A percentile compares a stretch with the other conserved stretches of the same genome.
Evolutionary conservation across 352 stramenopile genomes (phyloP).

Genomic region (Bremia lactucae): DNA sequence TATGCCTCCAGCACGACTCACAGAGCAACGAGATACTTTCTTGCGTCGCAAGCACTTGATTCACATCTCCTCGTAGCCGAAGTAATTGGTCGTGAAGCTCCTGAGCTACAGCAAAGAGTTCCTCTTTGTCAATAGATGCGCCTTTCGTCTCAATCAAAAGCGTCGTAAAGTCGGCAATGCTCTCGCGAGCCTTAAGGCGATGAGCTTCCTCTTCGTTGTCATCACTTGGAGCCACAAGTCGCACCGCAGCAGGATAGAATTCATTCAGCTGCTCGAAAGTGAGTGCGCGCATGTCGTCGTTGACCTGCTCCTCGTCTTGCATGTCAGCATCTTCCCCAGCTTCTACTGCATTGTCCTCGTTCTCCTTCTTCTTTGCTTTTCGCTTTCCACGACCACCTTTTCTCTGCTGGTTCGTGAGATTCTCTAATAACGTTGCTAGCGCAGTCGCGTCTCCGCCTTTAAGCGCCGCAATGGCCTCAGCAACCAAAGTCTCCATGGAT

Average conservation of each 20-base stretch:
- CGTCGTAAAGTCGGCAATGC: constrained; percentile 40
- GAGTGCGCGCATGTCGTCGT: constrained; percentile 50
- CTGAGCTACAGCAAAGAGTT: constrained; percentile 48
- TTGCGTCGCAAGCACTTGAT: constrained; percentile 34
- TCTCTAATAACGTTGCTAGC: constrained; percentile 25
- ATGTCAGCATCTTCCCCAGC: constrained; percentile 4
- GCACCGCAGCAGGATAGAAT: constrained; percentile 39
- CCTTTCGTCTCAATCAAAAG: constrained; percentile 50
- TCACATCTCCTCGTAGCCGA: constrained; percentile 31
- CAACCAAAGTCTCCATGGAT: constrained; percentile 11
- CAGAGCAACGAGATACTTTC: constrained; percentile 66
- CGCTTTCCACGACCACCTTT: constrained; percentile 14
- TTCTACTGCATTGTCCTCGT: constrained; percentile 6
- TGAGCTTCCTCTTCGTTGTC: constrained; percentile 16
- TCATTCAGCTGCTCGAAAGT: constrained; percentile 28
- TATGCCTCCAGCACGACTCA: constrained; percentile 63
- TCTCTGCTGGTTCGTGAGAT: constrained; percentile 22
- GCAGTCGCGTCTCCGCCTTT: constrained; percentile 20
- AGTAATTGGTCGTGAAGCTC: constrained; percentile 60
- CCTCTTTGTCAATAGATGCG: constrained; percentile 38
- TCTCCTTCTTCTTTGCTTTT: constrained; percentile 19
- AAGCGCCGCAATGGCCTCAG: constrained; percentile 35
- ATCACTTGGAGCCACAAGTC: constrained; percentile 19
- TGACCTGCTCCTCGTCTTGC: constrained; percentile 13
- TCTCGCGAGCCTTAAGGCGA: constrained; percentile 30